Base-by-base conservation (phyloP, 176 grass and related monocot species). In the Rhynchospora tenuis region DNA sequence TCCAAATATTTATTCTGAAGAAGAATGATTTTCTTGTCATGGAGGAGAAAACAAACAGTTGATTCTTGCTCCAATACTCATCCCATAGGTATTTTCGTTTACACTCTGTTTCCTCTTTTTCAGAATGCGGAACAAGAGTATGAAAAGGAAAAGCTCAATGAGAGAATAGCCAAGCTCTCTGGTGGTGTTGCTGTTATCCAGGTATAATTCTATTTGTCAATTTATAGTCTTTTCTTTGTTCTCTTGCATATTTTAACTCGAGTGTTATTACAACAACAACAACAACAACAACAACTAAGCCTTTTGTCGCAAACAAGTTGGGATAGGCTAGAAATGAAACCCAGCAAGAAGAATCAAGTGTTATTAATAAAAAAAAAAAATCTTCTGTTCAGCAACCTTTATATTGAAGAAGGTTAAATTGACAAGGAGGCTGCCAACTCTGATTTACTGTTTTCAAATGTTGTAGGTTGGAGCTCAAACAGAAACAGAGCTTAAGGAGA, bases 171-270 rank as follows among this genome's bases (percentile, higher is more conserved):
- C 6, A 99, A 99, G 78, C 93, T 99, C 5, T 92, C 96, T 78
- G 96, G 96, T 84, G 96, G 96, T 86, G 96, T 99, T 89, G 93
- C 93, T 88, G 96, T 99, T 55, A 95, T 99, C 93, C 96, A 99
- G 91, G 96, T 99, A 90, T 42, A 58, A 7, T 60, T 56, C 10
- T 15, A 13, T 20, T 60, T 26, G 79, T 19, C 0, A 28, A 43
- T 22, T 72, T 73, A 1, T 4, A 19, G n/a, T 82, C 9, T 19
- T 7, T 87, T 80, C 19, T 73, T 23, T 29, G 2, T 59, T 14
- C 2, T 56, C 65, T 68, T 80, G 24, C 14, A 83, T 33, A 4
- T 51, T 76, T 19, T 28, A 76, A 77, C 73, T 31, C 4, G 4
- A 56, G 23, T n/a, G n/a, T n/a, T n/a, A n/a, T n/a, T n/a, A n/a